Conservation (phyloP, 805 yeast species). For the Danielozyma ontarioensis region DNA sequence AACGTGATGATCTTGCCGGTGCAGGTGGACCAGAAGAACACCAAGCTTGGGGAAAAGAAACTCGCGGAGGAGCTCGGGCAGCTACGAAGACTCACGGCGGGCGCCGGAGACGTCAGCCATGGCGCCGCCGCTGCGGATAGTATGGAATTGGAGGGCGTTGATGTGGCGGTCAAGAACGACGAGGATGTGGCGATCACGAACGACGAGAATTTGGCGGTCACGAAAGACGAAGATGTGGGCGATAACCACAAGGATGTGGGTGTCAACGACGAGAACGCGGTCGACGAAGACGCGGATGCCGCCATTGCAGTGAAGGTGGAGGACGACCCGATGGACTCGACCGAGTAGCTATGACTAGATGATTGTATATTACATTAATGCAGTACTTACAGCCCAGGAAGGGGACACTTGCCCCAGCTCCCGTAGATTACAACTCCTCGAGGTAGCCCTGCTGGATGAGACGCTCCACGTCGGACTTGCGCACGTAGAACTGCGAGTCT, state of each 20-base stretch:
- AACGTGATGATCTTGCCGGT: slow-evolving; percentile 58
- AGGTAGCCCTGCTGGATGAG: slow-evolving; percentile 90
- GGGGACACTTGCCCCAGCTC: background rate
- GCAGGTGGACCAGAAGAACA: slow-evolving; percentile 63
- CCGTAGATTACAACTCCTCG: slow-evolving; percentile 54
- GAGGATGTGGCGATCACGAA: slow-evolving; percentile 1
- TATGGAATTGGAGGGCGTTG: slow-evolving; percentile 6
- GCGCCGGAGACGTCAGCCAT: too few species aligned
- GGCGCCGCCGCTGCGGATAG: too few species aligned
- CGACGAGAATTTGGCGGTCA: too few species aligned
- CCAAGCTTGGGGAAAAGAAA: slow-evolving; percentile 58
- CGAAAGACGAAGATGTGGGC: too few species aligned
- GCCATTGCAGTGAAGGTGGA: slow-evolving; percentile 9
- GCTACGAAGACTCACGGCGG: slow-evolving; percentile 9
- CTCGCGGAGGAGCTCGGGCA: slow-evolving; percentile 41
- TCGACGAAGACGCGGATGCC: slow-evolving; percentile 11
- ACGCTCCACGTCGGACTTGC: slow-evolving; percentile 92
- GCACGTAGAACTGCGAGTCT: slow-evolving; percentile 89
- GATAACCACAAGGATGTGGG: slow-evolving; percentile 14
- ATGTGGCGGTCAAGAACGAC: slow-evolving; percentile 1
- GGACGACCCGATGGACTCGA: slow-evolving; percentile 5
- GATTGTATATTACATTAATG: background rate
- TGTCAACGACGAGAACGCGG: slow-evolving; percentile 9
- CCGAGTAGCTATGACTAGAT: background rate
- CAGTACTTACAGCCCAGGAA: too few species aligned